Evolutionary conservation across 768 basidiomycete species (phyloP), one percentile per base, ranked within the genome.

Genomic region (Podaxis carcinomalis): DNA sequence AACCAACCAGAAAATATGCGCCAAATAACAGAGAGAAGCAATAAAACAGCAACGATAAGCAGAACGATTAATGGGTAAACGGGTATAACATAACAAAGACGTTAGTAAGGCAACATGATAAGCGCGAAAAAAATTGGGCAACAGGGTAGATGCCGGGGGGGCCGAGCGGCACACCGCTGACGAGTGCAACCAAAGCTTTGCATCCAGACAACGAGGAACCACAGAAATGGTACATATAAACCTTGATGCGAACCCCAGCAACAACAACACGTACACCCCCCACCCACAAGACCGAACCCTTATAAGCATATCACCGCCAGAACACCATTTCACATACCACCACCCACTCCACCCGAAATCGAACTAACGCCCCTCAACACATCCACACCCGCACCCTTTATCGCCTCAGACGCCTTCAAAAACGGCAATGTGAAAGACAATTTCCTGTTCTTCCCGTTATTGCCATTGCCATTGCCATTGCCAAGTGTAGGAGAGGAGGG

Each of bases 331-430:
- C 32, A 32, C 32, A 32, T 42, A 56, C 42, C 27, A n/a, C 58
- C 39, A 46, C 44, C 44, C 9, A 46, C 19, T 14, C 58, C 61
- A 32, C 55, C 39, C 40, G 58, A 62, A 14, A 79, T 76, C 32
- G 74, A 73, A 36, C 74, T 73, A 2, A 82, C 80, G 1, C 81
- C 78, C 52, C 75, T 80, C 32, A 83, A 61, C 27, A 79, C 72
- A 58, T 80, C 78, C 1, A 70, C 71, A 21, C 73, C 59, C 23
- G 62, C 71, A 2, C 65, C 69, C 14, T 66, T 67, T n/a, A 72
- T 58, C 9, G 64, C 68, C 39, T 62, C 67, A 4, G 66, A 70
- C 6, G 71, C 72, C 44, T 64, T 68, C 13, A 72, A 56, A 35
- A 75, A 73, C 11, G 73, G 68, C n/a, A 67, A 54, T 9, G 73